Base-by-base conservation (phyloP, 1,284 basidiomycete genomes). In the Ustilago loliicola region DNA sequence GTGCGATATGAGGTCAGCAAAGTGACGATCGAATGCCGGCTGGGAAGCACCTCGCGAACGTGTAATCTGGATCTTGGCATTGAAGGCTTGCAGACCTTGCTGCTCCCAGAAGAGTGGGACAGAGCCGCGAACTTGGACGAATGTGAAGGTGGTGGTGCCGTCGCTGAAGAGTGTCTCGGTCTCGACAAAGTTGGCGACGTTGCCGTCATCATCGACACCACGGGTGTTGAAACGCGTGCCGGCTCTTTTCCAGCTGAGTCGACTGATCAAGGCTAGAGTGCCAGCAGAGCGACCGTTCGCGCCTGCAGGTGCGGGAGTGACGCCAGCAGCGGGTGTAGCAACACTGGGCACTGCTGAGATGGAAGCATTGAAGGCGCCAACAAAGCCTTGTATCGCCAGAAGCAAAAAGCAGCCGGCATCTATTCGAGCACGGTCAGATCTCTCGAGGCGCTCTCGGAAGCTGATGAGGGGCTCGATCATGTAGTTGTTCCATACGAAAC, bases 151-250 rank as follows among this genome's bases (percentile, higher is more conserved):
- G 77, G 94, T 90, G 68, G 92, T 91, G 67, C 93, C 92, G 19
- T 93, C 93, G 74, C 92, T 92, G 85, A 98, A 91, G 55, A 98
- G 89, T 0, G 93, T 93, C 88, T 99, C 96, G 7, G 96, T 96
- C 92, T 96, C 96, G 38, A 97, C 97, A 87, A 98, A 98, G 85
- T 99, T 98, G 55, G 97, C 97, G 21, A 93, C 94, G 85, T 97
- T 93, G 45, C 97, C 96, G 81, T 98, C 95, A 86, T 99, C 97
- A 85, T 99, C 97, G 25, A 99, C 93, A 0, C 97, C 97, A 66
- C 97, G 91, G 3, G 96, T 96, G 84, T 98, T 96, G 89, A 98
- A 99, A 34, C 97, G 91, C 21, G 97, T 98, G 2, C 97, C 97
- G 21, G 97, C 96, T 72, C 96, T 90, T 87, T 95, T 96, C 91